phyloP scores from a whole-genome alignment of 495 filamentous ascomycete species.

The Hyaloscypha finlandica region DNA sequence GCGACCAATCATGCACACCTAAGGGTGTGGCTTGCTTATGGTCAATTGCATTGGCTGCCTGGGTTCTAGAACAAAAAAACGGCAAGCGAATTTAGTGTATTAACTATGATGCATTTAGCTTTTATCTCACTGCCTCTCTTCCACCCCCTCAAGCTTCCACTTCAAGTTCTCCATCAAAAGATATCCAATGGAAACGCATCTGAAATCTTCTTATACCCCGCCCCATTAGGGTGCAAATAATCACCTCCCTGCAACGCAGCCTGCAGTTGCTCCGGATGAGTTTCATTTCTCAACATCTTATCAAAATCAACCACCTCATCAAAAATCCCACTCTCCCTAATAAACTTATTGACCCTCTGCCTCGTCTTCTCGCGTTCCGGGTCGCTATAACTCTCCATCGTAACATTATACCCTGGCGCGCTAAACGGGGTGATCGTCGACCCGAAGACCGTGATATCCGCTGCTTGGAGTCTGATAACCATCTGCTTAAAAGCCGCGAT shows the following conservation, averaged over 20 bases:
- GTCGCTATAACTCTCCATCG: constrained; percentile 53
- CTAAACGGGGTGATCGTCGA: constrained; percentile 71
- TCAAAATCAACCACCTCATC: constrained; percentile 68
- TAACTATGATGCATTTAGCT: too few species aligned
- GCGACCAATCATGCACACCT: too few species aligned
- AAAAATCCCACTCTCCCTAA: constrained; percentile 56
- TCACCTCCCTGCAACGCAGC: constrained; percentile 65
- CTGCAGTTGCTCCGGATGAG: constrained; percentile 44
- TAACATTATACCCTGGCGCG: constrained; percentile 35
- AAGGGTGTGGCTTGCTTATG: too few species aligned
- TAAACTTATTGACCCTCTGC: constrained; percentile 63
- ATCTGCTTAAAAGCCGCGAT: constrained; percentile 59
- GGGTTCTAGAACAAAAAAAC: too few species aligned
- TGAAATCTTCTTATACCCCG: constrained; percentile 63
- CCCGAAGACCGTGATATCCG: constrained; percentile 58
- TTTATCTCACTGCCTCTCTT: too few species aligned
- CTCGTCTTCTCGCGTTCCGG: constrained; percentile 58
- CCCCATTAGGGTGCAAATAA: constrained; percentile 70
- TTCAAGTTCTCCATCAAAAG: constrained; percentile 44
- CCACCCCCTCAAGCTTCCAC: too few species aligned
- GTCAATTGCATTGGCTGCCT: too few species aligned
- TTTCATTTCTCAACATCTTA: constrained; percentile 53
- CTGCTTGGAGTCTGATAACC: constrained; percentile 53
- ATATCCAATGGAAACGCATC: constrained; percentile 59
- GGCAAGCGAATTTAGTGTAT: too few species aligned